phyloP scores from a whole-genome alignment of 176 grass and related monocot species.

The Oryza punctata region DNA sequence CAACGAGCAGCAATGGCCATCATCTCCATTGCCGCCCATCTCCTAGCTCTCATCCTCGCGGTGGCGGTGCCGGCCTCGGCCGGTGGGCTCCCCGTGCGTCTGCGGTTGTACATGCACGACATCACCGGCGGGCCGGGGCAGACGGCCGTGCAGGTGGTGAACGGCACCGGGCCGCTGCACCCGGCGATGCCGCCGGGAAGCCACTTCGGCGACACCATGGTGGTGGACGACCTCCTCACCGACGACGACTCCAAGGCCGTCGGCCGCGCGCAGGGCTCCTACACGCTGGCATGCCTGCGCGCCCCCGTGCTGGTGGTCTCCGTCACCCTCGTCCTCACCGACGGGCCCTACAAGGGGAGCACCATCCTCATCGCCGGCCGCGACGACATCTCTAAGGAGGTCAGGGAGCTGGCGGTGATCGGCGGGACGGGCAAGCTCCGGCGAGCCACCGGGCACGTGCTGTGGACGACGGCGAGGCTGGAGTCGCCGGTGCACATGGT shows the following conservation, averaged over 20 bases:
- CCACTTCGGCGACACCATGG: conserved; percentile 20
- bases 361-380: conserved; percentile 24
- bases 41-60: neutral
- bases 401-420: conserved; percentile 43
- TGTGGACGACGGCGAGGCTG: conserved; percentile 24
- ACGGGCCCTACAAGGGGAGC: conserved; percentile 37
- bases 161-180: neutral
- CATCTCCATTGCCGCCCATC: neutral
- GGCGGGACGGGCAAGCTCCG: conserved; percentile 34
- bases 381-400: neutral
- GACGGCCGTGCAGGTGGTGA: conserved; percentile 7
- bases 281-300: neutral
- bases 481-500: neutral
- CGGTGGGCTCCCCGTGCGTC: neutral
- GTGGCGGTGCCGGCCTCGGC: neutral
- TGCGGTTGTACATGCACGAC: conserved; percentile 45
- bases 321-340: neutral
- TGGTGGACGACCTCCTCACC: conserved; percentile 19
- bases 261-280: conserved; percentile 24
- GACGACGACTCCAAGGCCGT: neutral
- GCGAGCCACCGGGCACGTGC: neutral
- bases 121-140: conserved; percentile 17
- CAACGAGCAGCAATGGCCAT: neutral
- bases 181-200: conserved; percentile 13
- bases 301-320: neutral